These are phyloP conservation scores for Magnolia kwangsiensis DNA, from an alignment of 164 flowering plant genomes.

Conservation along the genomic window DNA sequence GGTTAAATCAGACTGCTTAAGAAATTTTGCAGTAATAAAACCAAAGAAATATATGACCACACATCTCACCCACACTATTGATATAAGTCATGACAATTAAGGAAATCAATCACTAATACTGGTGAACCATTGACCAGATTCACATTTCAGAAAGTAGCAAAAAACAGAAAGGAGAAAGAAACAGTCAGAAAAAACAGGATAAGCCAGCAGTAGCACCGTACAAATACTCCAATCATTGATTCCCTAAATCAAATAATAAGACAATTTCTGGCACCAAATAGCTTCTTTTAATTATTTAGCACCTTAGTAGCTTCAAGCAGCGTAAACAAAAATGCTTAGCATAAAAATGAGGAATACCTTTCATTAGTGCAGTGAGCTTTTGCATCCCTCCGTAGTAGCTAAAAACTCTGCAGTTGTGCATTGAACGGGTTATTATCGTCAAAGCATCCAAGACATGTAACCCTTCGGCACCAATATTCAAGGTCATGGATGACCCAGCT, in stretches of 20 bases:
- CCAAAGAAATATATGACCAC: too few species aligned
- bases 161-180: not conserved
- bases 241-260: not conserved
- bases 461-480: conserved; percentile 50
- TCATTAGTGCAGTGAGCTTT: conserved; percentile 87
- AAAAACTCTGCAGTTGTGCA: conserved; percentile 78
- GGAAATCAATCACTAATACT: too few species aligned
- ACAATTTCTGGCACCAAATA: not conserved
- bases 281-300: not conserved
- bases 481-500: conserved; percentile 31
- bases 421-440: conserved; percentile 63
- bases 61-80: too few species aligned
- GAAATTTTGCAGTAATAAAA: too few species aligned
- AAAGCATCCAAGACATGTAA: conserved; percentile 67
- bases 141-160: not conserved
- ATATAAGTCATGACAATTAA: too few species aligned
- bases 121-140: not conserved
- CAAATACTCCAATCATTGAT: not conserved
- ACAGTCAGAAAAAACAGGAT: not conserved
- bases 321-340: not conserved
- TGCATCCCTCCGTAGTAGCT: conserved; percentile 83
- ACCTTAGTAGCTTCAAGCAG: not conserved
- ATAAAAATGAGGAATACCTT: conserved; percentile 45
- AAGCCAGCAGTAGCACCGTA: not conserved
- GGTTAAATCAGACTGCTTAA: too few species aligned